These are phyloP conservation scores for Rubroboletus pulcherrimus DNA, from an alignment of 768 basidiomycete genomes.

Conservation along the genomic window DNA sequence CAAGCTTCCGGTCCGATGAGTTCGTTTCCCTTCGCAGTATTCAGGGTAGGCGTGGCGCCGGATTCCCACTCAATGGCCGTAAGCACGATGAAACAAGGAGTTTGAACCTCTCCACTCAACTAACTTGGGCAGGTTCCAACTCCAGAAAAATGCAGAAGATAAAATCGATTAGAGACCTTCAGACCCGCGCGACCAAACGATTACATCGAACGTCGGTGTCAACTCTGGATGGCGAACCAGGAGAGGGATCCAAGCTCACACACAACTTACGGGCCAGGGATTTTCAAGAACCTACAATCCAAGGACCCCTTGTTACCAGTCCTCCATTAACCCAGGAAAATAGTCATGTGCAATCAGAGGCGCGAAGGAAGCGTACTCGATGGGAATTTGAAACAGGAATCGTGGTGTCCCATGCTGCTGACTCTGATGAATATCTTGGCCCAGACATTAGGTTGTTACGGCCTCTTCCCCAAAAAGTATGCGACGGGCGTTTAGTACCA, in stretches of 20 bases:
- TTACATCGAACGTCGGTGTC: constrained; percentile 8
- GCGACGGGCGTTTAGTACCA: background rate
- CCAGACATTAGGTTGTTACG: constrained; percentile 16
- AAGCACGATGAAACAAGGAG: background rate
- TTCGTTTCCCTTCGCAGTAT: background rate
- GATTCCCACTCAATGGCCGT: background rate
- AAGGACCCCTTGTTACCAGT: background rate
- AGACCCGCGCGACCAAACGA: constrained; percentile 9
- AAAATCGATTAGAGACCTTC: background rate
- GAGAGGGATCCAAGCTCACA: background rate
- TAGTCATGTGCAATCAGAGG: background rate
- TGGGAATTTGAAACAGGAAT: constrained; percentile 13
- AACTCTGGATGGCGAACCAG: background rate
- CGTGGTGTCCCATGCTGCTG: background rate
- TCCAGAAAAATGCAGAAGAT: background rate
- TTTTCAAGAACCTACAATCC: background rate
- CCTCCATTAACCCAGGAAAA: background rate
- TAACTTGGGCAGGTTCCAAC: background rate
- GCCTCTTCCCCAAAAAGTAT: constrained; percentile 22
- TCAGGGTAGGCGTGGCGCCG: background rate
- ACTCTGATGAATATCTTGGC: constrained; percentile 12
- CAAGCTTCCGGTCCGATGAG: background rate
- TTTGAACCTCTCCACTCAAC: background rate
- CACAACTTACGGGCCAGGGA: background rate
- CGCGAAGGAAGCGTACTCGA: constrained; percentile 18